These are phyloP conservation scores for Podaxis mareebaensis DNA, from an alignment of 768 basidiomycete species.

Conservation along the genomic window DNA sequence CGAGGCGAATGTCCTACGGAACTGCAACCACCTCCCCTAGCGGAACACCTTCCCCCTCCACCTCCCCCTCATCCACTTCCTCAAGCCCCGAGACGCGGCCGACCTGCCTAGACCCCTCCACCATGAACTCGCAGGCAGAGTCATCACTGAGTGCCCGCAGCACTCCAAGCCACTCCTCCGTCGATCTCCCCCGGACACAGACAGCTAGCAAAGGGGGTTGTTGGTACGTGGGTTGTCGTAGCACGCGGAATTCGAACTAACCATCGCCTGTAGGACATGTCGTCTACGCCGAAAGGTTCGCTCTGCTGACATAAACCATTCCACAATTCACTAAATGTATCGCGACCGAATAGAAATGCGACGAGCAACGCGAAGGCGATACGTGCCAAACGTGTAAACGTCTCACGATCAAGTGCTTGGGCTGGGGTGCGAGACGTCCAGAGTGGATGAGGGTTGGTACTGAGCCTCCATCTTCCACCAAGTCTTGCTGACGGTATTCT, in stretches of 20 bases:
- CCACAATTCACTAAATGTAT: constrained; percentile 16
- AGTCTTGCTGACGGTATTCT: constrained; percentile 15
- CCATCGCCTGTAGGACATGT: constrained; percentile 63
- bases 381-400: constrained; percentile 82
- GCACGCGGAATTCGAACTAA: constrained; percentile 16
- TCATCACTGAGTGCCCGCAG: constrained; percentile 33
- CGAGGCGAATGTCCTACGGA: constrained; percentile 48
- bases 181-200: constrained; percentile 52
- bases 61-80: constrained; percentile 46
- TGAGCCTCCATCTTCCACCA: constrained; percentile 10
- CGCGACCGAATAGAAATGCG: constrained; percentile 68
- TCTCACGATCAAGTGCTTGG: constrained; percentile 78
- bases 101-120: constrained; percentile 33
- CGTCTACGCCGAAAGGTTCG: constrained; percentile 78
- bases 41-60: constrained; percentile 50
- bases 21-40: constrained; percentile 45
- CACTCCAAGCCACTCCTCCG: constrained; percentile 48
- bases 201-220: constrained; percentile 74
- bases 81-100: constrained; percentile 45
- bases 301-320: constrained; percentile 19
- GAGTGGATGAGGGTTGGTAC: constrained; percentile 81
- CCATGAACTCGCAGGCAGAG: constrained; percentile 32
- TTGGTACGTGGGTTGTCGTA: constrained; percentile 52
- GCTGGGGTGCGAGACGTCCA: constrained; percentile 84
- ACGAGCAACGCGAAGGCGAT: constrained; percentile 79